Conservation (phyloP, 768 basidiomycete genomes). For the Psilocybe subaeruginosa region DNA sequence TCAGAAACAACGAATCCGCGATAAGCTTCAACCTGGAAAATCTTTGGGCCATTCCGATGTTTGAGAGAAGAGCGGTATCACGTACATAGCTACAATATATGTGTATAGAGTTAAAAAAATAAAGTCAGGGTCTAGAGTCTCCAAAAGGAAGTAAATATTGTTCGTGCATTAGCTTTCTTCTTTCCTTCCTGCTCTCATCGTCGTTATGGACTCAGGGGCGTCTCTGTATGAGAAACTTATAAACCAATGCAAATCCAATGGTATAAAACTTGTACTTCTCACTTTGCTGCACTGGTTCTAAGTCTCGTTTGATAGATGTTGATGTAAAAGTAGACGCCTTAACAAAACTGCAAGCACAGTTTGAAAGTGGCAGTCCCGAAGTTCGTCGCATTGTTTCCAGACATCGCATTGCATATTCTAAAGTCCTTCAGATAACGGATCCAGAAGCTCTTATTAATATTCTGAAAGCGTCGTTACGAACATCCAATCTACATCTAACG, state of each 20-base stretch:
- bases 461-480: constrained; percentile 77
- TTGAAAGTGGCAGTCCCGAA: constrained; percentile 67
- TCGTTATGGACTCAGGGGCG: constrained; percentile 53
- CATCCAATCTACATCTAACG: constrained; percentile 80
- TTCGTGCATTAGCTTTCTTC: not conserved
- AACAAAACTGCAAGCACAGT: constrained; percentile 74
- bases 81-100: not conserved
- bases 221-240: constrained; percentile 60
- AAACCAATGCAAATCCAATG: constrained; percentile 66
- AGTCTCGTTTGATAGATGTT: constrained; percentile 52
- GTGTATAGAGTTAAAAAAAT: not conserved
- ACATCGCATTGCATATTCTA: not conserved
- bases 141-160: not conserved
- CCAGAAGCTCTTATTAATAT: constrained; percentile 68
- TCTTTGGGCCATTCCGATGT: constrained; percentile 90
- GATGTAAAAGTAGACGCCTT: constrained; percentile 83
- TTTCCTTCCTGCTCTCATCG: not conserved
- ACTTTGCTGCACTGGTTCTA: constrained; percentile 7
- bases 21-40: constrained; percentile 78
- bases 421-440: constrained; percentile 61
- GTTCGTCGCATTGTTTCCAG: constrained; percentile 38
- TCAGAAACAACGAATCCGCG: constrained; percentile 90
- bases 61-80: constrained; percentile 17
- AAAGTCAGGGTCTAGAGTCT: not conserved
- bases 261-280: constrained; percentile 35